Percentiles rank a stretch among this genome's conserved stretches.
Evolutionary conservation across 331 rosid species (phyloP).

Genomic region (Rhamnella rubrinervis): DNA sequence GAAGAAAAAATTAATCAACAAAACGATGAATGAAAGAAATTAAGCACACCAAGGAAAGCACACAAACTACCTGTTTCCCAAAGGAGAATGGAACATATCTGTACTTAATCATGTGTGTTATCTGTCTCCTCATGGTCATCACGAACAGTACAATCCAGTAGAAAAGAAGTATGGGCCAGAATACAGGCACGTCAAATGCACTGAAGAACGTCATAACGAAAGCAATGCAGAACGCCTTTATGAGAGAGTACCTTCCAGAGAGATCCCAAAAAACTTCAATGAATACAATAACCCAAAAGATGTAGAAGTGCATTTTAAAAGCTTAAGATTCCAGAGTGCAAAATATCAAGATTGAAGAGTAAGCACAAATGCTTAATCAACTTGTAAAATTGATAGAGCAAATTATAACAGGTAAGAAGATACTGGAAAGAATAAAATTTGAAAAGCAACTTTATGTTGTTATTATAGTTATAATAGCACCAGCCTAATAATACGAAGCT

Average conservation of each 20-base stretch:
- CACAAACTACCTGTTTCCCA: slow-evolving; percentile 76
- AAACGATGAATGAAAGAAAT: not conserved
- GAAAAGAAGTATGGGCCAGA: slow-evolving; percentile 97
- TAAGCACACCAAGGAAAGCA: not conserved
- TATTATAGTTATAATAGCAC: no score
- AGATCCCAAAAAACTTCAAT: slow-evolving; percentile 22
- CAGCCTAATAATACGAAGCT: no score
- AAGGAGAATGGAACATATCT: slow-evolving; percentile 87
- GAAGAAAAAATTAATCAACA: slow-evolving; percentile 10
- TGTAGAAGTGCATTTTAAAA: not conserved
- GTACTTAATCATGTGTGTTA: slow-evolving; percentile 87
- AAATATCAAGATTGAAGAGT: not conserved
- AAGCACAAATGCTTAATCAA: no score
- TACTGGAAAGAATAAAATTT: no score
- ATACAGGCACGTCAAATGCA: slow-evolving; percentile 92
- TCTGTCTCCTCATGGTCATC: slow-evolving; percentile 94
- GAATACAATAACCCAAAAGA: not conserved
- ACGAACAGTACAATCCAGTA: slow-evolving; percentile 85
- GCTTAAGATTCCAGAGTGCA: not conserved
- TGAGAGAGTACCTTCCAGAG: slow-evolving; percentile 77
- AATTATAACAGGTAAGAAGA: no score
- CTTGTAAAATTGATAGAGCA: no score
- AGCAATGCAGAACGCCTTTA: slow-evolving; percentile 90
- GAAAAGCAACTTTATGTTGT: no score
- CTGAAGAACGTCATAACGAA: slow-evolving; percentile 86